Percentiles rank a stretch among this genome's conserved stretches.
These are phyloP conservation scores for Trametes cubensis DNA, from an alignment of 768 basidiomycete genomes.

Conservation along the genomic window DNA sequence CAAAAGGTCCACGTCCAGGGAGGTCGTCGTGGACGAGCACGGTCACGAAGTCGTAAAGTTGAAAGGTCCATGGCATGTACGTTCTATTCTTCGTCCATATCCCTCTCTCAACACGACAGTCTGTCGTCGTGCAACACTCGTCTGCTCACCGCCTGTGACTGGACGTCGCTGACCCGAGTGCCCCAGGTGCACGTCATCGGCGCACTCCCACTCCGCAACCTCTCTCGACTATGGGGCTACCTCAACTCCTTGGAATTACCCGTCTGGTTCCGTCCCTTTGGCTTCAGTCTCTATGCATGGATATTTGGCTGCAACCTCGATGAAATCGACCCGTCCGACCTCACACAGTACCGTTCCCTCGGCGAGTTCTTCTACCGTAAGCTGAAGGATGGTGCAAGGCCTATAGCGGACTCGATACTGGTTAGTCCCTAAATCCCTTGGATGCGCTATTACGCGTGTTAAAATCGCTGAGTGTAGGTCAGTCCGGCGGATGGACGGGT, in stretches of 20 bases:
- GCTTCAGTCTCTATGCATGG: slow-evolving; percentile 81
- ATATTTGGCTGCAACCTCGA: slow-evolving; percentile 94
- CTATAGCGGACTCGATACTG: slow-evolving; percentile 73
- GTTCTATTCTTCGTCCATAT: slow-evolving; percentile 31
- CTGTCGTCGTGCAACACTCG: neutral
- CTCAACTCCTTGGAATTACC: slow-evolving; percentile 92
- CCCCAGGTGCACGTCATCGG: slow-evolving; percentile 92
- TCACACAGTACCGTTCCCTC: slow-evolving; percentile 80
- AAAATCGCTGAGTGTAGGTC: slow-evolving; percentile 48
- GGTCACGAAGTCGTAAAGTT: slow-evolving; percentile 80
- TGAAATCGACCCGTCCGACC: slow-evolving; percentile 80
- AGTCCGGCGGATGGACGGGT: slow-evolving; percentile 94
- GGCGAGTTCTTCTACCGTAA: slow-evolving; percentile 95
- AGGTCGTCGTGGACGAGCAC: slow-evolving; percentile 80
- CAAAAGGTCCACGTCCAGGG: slow-evolving; percentile 52
- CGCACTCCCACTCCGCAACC: slow-evolving; percentile 89
- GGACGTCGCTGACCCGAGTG: neutral
- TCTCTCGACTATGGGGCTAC: slow-evolving; percentile 98
- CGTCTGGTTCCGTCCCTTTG: slow-evolving; percentile 91
- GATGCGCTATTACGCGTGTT: neutral
- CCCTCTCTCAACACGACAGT: neutral
- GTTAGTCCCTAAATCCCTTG: slow-evolving; percentile 43
- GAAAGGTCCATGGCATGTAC: slow-evolving; percentile 92
- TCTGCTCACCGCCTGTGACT: neutral
- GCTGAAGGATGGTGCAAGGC: slow-evolving; percentile 79